Evolutionary conservation across 805 yeast species (phyloP).

Genomic region (Metschnikowia cubensis): DNA sequence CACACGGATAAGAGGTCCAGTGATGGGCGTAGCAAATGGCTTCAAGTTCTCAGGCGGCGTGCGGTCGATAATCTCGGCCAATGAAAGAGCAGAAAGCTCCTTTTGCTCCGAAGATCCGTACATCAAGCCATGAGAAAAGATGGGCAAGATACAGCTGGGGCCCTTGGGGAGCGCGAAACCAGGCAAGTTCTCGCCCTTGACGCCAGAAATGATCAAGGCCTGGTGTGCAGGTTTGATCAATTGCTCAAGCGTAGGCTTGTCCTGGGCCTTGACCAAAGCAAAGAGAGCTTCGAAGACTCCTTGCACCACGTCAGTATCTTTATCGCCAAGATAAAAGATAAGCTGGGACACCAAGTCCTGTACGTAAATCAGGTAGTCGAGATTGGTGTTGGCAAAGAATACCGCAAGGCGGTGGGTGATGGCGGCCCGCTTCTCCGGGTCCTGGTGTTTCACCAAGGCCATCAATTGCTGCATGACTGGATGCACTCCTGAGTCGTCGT

Average conservation of each 20-base stretch:
- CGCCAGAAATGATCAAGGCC: conserved; percentile 63
- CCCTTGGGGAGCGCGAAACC: conserved; percentile 79
- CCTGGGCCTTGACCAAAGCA: conserved; percentile 63
- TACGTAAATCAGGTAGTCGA: conserved; percentile 70
- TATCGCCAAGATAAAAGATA: conserved; percentile 69
- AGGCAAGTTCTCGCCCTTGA: conserved; percentile 58
- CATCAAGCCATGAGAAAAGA: conserved; percentile 93
- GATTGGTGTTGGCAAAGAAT: conserved; percentile 60
- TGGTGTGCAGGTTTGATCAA: conserved; percentile 78
- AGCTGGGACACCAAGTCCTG: conserved; percentile 72
- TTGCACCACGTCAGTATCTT: conserved; percentile 55
- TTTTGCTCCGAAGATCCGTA: conserved; percentile 82
- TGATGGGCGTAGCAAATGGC: conserved; percentile 86
- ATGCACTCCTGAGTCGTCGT: conserved; percentile 75
- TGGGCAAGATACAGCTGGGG: conserved; percentile 82
- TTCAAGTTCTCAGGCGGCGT: conserved; percentile 80
- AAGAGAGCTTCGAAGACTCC: conserved; percentile 63
- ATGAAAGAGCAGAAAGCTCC: conserved; percentile 82
- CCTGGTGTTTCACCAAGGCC: conserved; percentile 73
- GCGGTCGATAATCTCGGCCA: conserved; percentile 79
- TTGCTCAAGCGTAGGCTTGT: conserved; percentile 72
- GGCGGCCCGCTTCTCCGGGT: conserved; percentile 56
- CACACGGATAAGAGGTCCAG: conserved; percentile 97
- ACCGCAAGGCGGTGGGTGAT: conserved; percentile 63
- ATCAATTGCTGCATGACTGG: conserved; percentile 80